Evolutionary conservation across 768 basidiomycete species (phyloP), one percentile per base, ranked within the genome.

Genomic region (Gelatoporia subvermispora): DNA sequence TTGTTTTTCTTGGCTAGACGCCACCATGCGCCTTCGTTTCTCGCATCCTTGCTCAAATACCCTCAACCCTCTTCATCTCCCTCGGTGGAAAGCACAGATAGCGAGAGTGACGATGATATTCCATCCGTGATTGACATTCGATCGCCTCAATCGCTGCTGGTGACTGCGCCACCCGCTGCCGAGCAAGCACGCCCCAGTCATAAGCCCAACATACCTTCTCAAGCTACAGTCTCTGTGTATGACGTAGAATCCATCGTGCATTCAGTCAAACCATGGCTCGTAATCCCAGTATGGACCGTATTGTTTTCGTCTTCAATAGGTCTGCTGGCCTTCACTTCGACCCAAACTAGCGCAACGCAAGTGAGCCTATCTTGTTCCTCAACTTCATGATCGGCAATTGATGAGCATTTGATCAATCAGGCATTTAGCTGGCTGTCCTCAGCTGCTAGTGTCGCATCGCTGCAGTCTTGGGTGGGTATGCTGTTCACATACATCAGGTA

Each of bases 1-100:
- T 66, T 81, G 10, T 79, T 78, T 64, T 76, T 74, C 60, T 70
- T 82, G 41, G 78, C 81, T 2, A 65, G 76, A 37, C 67, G 72
- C 43, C 71, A 70, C 2, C 72, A 79, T 47, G 62, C 62, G 7
- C 62, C 62, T 0, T 39, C 49, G 25, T 52, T 60, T 41, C 54
- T 63, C 21, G 53, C 54, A 0, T 54, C 52, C 16, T 55, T 63
- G n/a, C 37, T 59, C 28, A 50, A 52, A 21, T 52, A 60, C 37
- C 60, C 58, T 2, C 39, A 46, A 2, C 17, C 42, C 8, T 16
- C 35, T 4, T 38, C 45, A 37, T 11, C 13, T 28, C 4, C 17
- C 7, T 36, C 31, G 7, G 45, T 31, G 16, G 17, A 45, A 23
- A 45, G 8, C 20, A 38, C 20, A 28, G 38, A 40, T 38, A 35